These are phyloP conservation scores for Mortierella sp. DNA, from an alignment of 371 early-diverging fungal species.

Conservation along the genomic window DNA sequence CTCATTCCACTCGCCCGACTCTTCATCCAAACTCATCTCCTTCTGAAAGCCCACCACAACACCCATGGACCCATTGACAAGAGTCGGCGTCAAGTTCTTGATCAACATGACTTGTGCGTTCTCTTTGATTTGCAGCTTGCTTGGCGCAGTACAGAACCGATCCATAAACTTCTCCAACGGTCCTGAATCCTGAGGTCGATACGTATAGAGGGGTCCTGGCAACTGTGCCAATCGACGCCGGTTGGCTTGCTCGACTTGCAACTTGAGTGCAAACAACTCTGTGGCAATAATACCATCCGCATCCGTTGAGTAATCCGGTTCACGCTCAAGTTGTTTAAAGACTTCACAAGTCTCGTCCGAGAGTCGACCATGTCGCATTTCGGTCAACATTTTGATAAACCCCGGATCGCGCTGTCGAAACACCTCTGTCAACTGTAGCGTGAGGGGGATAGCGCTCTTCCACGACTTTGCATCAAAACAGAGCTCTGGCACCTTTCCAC, in stretches of 20 bases:
- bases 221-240: slow-evolving; percentile 65
- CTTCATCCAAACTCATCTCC: slow-evolving; percentile 8
- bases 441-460: slow-evolving; percentile 65
- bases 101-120: slow-evolving; percentile 93
- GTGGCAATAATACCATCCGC: slow-evolving; percentile 80
- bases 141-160: slow-evolving; percentile 66
- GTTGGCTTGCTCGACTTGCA: slow-evolving; percentile 84
- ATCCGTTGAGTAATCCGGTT: slow-evolving; percentile 59
- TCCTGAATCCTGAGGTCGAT: slow-evolving; percentile 62
- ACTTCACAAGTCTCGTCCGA: slow-evolving; percentile 61
- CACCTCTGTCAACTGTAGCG: slow-evolving; percentile 65
- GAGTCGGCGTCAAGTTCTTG: slow-evolving; percentile 75
- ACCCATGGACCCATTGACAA: slow-evolving; percentile 93
- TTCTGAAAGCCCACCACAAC: slow-evolving; percentile 71
- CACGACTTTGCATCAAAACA: slow-evolving; percentile 86
- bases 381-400: slow-evolving; percentile 76
- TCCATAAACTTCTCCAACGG: slow-evolving; percentile 59
- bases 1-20: slow-evolving; percentile 1
- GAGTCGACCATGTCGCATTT: slow-evolving; percentile 75
- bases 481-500: slow-evolving; percentile 57
- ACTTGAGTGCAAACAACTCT: slow-evolving; percentile 82
- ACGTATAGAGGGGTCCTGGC: slow-evolving; percentile 58
- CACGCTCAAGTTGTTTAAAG: slow-evolving; percentile 69
- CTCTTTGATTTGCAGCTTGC: slow-evolving; percentile 73
- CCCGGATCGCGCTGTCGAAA: slow-evolving; percentile 71